Percentiles rank a stretch among this genome's conserved stretches.
phyloP scores from a whole-genome alignment of 257 asterid species.

The Fraxinus americana region DNA sequence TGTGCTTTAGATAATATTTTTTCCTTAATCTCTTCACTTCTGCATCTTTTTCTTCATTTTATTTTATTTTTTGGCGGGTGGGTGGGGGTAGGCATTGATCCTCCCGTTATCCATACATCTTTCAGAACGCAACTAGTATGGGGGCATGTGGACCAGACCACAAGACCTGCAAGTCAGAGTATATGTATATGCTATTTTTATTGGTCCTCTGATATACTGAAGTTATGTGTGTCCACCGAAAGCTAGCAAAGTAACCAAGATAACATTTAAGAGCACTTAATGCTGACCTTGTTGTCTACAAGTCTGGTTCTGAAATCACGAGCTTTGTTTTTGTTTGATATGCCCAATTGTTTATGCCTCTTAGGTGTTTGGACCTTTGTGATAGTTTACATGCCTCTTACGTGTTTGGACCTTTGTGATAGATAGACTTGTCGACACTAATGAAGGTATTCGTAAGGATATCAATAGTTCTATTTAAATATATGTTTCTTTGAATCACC shows the following conservation, averaged over 20 bases:
- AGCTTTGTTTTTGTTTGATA: background rate
- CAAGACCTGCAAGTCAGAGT: background rate
- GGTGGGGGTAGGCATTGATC: no score
- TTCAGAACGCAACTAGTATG: background rate
- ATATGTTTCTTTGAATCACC: background rate
- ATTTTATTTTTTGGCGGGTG: no score
- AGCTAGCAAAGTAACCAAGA: slow-evolving; percentile 1
- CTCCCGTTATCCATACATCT: slow-evolving; percentile 9
- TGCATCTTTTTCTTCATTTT: no score
- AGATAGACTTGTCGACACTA: background rate
- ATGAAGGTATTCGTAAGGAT: no score
- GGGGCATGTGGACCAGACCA: background rate
- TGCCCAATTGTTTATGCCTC: background rate
- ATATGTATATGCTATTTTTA: background rate
- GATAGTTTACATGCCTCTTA: no score
- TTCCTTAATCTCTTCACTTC: no score
- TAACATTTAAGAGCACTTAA: slow-evolving; percentile 1
- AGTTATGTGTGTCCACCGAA: background rate
- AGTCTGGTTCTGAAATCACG: background rate
- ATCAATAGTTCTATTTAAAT: no score
- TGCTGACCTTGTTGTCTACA: slow-evolving; percentile 3
- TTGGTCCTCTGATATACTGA: no score
- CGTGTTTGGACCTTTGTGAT: no score
- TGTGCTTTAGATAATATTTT: no score
- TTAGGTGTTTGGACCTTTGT: background rate